Evolutionary conservation across 2,329 filamentous ascomycete species (phyloP).

Genomic region (Bipolaris gigantea): DNA sequence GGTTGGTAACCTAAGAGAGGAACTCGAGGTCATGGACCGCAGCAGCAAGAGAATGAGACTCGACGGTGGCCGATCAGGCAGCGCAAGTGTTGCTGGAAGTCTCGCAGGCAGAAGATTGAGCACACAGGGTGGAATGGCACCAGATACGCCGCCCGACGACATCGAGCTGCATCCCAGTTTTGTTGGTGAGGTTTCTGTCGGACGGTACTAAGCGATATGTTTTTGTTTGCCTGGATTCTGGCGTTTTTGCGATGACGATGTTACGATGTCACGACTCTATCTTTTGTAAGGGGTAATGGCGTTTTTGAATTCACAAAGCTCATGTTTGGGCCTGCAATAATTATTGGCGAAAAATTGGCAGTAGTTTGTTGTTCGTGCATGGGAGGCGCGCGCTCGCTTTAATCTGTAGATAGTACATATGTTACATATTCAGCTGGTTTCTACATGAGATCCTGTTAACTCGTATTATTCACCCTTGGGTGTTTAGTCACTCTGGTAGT

Average conservation of each 20-base stretch:
- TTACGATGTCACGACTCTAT: neutral
- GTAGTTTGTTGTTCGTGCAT: neutral
- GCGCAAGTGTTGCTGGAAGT: slow-evolving; percentile 17
- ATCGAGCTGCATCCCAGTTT: slow-evolving; percentile 27
- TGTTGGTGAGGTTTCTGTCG: slow-evolving; percentile 23
- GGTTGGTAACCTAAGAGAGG: slow-evolving; percentile 19
- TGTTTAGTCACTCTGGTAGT: neutral
- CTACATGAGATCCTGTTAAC: neutral
- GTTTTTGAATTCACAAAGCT: neutral
- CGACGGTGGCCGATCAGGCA: slow-evolving; percentile 17
- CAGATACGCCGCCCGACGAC: slow-evolving; percentile 31
- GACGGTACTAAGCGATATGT: slow-evolving; percentile 10
- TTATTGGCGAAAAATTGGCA: neutral
- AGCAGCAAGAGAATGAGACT: slow-evolving; percentile 25
- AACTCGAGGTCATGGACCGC: slow-evolving; percentile 26
- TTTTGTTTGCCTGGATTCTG: neutral
- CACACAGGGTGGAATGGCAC: slow-evolving; percentile 14
- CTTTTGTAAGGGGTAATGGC: slow-evolving; percentile 5
- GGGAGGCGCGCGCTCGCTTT: neutral
- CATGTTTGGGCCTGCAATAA: neutral
- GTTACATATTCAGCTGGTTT: neutral
- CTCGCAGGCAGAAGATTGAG: slow-evolving; percentile 12
- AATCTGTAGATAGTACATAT: neutral
- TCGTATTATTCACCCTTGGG: neutral
- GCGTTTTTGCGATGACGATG: slow-evolving; percentile 5